Percentiles rank a stretch among this genome's conserved stretches.
These are phyloP conservation scores for Drosera capensis DNA, from an alignment of 148 eudicot species.

Conservation along the genomic window DNA sequence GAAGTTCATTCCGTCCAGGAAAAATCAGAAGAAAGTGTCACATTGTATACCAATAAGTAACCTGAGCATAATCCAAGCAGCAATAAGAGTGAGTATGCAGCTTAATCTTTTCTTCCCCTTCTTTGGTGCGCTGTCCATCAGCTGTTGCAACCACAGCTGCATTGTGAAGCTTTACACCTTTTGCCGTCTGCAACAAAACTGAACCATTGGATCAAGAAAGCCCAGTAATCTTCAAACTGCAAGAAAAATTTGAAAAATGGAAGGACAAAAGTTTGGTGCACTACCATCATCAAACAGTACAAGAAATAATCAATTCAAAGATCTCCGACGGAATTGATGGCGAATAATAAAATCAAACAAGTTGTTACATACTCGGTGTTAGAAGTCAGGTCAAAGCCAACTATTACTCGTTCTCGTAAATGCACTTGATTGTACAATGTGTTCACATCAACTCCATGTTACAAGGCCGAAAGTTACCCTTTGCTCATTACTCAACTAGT, in stretches of 20 bases:
- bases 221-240: not conserved
- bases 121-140: constrained; percentile 44
- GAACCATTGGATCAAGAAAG: constrained; percentile 1
- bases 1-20: not conserved
- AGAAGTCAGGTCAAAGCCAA: too few relatives aligned
- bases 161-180: constrained; percentile 74
- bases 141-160: constrained; percentile 90
- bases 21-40: not conserved
- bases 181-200: constrained; percentile 51
- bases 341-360: too few relatives aligned
- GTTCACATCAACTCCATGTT: too few relatives aligned
- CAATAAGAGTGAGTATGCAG: constrained; percentile 94
- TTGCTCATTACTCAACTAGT: too few relatives aligned
- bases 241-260: constrained; percentile 2
- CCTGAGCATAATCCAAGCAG: constrained; percentile 97
- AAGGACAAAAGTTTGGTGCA: too few relatives aligned
- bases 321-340: too few relatives aligned
- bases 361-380: too few relatives aligned
- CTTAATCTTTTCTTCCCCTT: constrained; percentile 88
- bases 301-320: too few relatives aligned
- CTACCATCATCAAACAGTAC: too few relatives aligned
- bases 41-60: constrained; percentile 13
- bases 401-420: too few relatives aligned
- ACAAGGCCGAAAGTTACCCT: too few relatives aligned
- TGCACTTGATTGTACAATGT: too few relatives aligned